Evolutionary conservation across 2,329 filamentous ascomycete species (phyloP), one percentile per base, ranked within the genome.

Genomic region (Pezicula neosporulosa): DNA sequence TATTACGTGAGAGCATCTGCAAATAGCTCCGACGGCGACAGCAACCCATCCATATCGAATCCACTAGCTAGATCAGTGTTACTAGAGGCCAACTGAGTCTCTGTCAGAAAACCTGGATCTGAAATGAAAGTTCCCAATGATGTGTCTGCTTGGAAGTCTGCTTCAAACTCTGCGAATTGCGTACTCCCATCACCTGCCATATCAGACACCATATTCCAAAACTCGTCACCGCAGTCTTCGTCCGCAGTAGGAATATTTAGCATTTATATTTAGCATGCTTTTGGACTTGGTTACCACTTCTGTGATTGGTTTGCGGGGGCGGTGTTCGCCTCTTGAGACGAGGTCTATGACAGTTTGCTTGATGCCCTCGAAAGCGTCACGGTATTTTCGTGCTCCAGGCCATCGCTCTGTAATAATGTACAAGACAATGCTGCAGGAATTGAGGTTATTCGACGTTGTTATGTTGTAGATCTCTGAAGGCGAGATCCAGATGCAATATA

Each of bases 21-120:
- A 21, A 82, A 86, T 61, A 58, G 76, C 49, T 87, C 86, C 64
- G 83, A 83, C 51, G 83, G 83, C 3, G 10, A 39, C 37, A 39
- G 19, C 37, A 39, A 7, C 19, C 37, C 37, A 8, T 39, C 37
- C 13, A 39, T 39, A 13, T 39, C 37, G n/a, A 39, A 39, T 19
- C 3, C 37, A 16, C n/a, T 15, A 8, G 37, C 37, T 16, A 15
- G 9, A 13, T 39, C 37, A n/a, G 19, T 39, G 19, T 39, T 39
- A 16, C 8, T 15, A 39, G 37, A 16, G 10, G 19, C 15, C 10
- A 39, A 19, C 13, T 39, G 37, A 39, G 37, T 15, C n/a, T 39
- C 37, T 21, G 21, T 21, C 21, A 21, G 21, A 15, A 39, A 39
- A 19, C 15, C 19, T 10, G 37, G 13, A 39, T 39, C 37, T 16